Conservation (phyloP, 164 flowering plant species). For the Tetracentron sinense region DNA sequence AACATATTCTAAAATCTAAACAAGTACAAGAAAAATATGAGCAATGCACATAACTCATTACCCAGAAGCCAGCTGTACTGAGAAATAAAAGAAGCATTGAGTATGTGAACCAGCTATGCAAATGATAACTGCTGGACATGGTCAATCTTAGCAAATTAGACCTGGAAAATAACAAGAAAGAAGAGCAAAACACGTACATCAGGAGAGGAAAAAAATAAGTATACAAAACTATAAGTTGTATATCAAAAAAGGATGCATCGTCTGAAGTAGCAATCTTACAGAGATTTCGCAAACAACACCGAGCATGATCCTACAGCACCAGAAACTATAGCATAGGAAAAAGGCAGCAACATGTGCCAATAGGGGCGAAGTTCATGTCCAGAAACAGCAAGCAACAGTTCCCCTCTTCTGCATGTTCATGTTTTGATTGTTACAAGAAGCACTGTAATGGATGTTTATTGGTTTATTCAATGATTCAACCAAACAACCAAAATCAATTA, state of each 20-base stretch:
- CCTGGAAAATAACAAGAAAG: constrained; percentile 37
- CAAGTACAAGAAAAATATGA: background rate
- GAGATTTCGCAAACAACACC: constrained; percentile 91
- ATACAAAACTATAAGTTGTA: background rate
- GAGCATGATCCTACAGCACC: constrained; percentile 98
- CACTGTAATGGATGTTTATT: constrained; percentile 2
- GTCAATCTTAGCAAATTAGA: constrained; percentile 83
- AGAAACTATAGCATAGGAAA: constrained; percentile 91
- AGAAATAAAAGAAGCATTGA: constrained; percentile 84
- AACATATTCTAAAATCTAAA: background rate
- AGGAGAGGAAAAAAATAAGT: constrained; percentile 7
- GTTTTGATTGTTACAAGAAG: background rate
- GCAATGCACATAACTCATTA: constrained; percentile 24
- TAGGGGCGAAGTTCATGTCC: constrained; percentile 64
- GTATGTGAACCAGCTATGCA: constrained; percentile 96
- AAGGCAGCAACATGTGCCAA: constrained; percentile 87
- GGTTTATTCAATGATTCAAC: background rate
- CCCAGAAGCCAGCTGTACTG: constrained; percentile 98
- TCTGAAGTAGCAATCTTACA: constrained; percentile 45
- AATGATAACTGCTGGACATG: constrained; percentile 68
- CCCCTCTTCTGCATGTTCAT: constrained; percentile 71
- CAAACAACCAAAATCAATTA: background rate
- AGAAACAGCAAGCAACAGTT: constrained; percentile 50
- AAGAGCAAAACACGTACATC: background rate
- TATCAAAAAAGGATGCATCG: background rate